phyloP scores from a whole-genome alignment of 805 yeast genomes.

The Metschnikowia santaceciliae region DNA sequence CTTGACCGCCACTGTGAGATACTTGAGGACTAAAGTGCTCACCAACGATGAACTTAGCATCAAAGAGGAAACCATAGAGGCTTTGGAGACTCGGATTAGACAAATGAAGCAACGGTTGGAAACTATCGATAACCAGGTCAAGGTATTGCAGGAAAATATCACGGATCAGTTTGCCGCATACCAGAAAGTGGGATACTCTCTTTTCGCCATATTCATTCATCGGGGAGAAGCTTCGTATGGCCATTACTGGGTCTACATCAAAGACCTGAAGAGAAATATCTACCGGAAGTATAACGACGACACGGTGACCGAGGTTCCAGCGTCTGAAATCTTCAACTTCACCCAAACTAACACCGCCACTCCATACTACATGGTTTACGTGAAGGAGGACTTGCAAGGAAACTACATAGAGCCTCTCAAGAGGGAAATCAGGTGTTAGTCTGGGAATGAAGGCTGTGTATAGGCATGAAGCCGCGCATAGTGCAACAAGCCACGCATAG shows the following conservation, averaged over 20 bases:
- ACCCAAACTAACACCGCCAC: constrained; percentile 77
- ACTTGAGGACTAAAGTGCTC: constrained; percentile 43
- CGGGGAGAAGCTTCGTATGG: constrained; percentile 96
- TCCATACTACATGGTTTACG: constrained; percentile 87
- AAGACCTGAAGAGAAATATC: constrained; percentile 60
- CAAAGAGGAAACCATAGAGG: constrained; percentile 44
- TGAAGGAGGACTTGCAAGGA: constrained; percentile 54
- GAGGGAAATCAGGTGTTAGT: constrained; percentile 30
- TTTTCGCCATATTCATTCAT: constrained; percentile 91
- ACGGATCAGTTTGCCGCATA: constrained; percentile 59
- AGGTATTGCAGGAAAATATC: constrained; percentile 45
- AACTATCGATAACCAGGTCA: constrained; percentile 39
- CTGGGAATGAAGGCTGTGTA: background rate
- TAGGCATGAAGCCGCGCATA: too few species aligned
- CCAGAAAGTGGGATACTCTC: constrained; percentile 65
- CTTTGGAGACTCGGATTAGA: constrained; percentile 44
- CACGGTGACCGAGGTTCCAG: constrained; percentile 75
- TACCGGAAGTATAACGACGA: constrained; percentile 95
- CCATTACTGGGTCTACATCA: constrained; percentile 94
- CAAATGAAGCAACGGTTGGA: constrained; percentile 45
- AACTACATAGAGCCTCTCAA: constrained; percentile 63
- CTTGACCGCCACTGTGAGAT: constrained; percentile 53
- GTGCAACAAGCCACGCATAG: too few species aligned
- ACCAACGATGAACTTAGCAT: constrained; percentile 33
- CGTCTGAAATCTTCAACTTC: constrained; percentile 63